These are phyloP conservation scores for Sporobolus alterniflorus DNA, from an alignment of 202 grass and related monocot genomes.

Conservation along the genomic window DNA sequence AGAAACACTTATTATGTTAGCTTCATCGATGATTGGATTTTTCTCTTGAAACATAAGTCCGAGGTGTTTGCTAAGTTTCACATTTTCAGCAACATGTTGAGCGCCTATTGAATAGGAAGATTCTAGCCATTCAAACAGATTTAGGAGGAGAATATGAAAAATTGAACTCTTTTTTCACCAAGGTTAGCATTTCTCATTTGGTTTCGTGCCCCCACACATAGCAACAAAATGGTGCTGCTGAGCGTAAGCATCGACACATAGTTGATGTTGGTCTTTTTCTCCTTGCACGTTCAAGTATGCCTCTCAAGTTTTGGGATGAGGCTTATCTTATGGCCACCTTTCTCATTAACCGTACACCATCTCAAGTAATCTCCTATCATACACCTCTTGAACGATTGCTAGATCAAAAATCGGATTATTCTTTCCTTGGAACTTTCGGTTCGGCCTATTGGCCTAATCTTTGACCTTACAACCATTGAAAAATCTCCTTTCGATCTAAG, in stretches of 20 bases:
- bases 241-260: background rate
- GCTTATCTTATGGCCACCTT: background rate
- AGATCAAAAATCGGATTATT: background rate
- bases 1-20: background rate
- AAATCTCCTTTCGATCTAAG: background rate
- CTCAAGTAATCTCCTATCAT: too few relatives aligned
- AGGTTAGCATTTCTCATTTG: background rate
- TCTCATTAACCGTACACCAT: background rate
- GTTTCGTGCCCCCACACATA: background rate
- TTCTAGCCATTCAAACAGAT: background rate
- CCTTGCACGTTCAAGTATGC: background rate
- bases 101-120: background rate
- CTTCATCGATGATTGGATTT: background rate
- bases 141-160: background rate
- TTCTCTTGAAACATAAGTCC: background rate
- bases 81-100: background rate
- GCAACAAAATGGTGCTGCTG: background rate
- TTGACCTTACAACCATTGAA: background rate
- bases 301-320: background rate
- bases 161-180: too few relatives aligned
- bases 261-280: background rate
- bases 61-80: background rate
- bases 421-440: background rate
- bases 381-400: background rate
- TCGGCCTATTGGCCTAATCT: background rate